These are phyloP conservation scores for Wallemia mellicola DNA, from an alignment of 1,284 basidiomycete genomes.

Conservation along the genomic window DNA sequence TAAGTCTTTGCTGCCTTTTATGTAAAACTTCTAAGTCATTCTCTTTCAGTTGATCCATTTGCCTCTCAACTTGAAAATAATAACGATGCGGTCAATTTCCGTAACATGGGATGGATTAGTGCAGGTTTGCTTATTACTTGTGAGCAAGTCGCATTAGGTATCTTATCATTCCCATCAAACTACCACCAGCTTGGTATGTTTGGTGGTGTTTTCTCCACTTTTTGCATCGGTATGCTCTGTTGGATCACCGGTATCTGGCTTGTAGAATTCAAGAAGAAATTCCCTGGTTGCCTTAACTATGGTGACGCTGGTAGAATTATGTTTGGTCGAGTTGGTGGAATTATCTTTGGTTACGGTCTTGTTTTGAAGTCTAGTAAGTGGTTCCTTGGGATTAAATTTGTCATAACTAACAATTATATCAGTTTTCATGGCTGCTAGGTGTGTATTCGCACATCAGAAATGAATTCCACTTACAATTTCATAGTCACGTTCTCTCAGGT, in stretches of 20 bases:
- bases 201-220: conserved; percentile 12
- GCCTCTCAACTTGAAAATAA: conserved; percentile 8
- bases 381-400: too few relatives aligned
- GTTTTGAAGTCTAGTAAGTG: conserved; percentile 13
- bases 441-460: too few relatives aligned
- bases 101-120: conserved; percentile 14
- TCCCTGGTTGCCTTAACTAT: conserved; percentile 14
- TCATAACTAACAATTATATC: too few relatives aligned
- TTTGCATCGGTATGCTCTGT: conserved; percentile 10
- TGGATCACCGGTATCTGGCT: conserved; percentile 13
- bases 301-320: conserved; percentile 14
- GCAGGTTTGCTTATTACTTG: conserved; percentile 13
- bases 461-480: too few relatives aligned
- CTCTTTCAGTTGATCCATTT: conserved; percentile 11
- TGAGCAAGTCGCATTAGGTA: conserved; percentile 14
- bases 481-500: conserved; percentile 13
- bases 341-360: conserved; percentile 11
- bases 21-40: not conserved
- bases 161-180: conserved; percentile 13
- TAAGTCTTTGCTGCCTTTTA: not conserved
- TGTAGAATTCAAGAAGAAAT: conserved; percentile 14
- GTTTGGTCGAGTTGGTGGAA: conserved; percentile 12
- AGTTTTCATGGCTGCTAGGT: conserved; percentile 13
- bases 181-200: conserved; percentile 13
- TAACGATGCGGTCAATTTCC: conserved; percentile 12